Conservation (phyloP, 2,329 filamentous ascomycete genomes). For the Aspergillus persii region DNA sequence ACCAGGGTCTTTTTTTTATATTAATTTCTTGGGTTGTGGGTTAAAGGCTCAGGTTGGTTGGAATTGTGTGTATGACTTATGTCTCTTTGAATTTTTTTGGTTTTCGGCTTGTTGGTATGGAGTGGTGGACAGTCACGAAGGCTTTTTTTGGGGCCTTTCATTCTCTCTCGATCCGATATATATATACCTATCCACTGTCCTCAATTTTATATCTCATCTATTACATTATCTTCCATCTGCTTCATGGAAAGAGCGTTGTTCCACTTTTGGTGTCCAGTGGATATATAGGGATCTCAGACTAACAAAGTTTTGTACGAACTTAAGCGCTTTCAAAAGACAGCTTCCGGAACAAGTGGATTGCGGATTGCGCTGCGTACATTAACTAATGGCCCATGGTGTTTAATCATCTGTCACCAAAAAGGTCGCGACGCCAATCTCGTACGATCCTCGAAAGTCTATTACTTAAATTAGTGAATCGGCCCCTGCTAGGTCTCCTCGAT, state of each 20-base stretch:
- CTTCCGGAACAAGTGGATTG: too few relatives aligned
- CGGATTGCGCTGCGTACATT: too few relatives aligned
- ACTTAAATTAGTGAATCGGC: too few relatives aligned
- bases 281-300: too few relatives aligned
- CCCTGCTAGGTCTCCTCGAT: too few relatives aligned
- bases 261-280: too few relatives aligned
- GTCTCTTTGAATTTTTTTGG: background rate
- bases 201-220: background rate
- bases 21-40: background rate
- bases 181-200: background rate
- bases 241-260: background rate
- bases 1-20: background rate
- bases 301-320: too few relatives aligned
- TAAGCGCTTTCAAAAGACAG: too few relatives aligned
- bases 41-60: background rate
- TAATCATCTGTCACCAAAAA: too few relatives aligned
- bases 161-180: background rate
- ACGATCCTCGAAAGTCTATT: too few relatives aligned
- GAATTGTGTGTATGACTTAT: background rate
- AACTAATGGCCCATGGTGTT: too few relatives aligned
- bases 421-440: too few relatives aligned
- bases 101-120: background rate
- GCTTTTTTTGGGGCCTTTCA: background rate
- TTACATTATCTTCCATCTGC: background rate
- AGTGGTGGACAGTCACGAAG: background rate